A percentile compares a stretch with the other conserved stretches of the same genome.
phyloP scores from a whole-genome alignment of 805 yeast genomes.

The Yueomyces sinensis region DNA sequence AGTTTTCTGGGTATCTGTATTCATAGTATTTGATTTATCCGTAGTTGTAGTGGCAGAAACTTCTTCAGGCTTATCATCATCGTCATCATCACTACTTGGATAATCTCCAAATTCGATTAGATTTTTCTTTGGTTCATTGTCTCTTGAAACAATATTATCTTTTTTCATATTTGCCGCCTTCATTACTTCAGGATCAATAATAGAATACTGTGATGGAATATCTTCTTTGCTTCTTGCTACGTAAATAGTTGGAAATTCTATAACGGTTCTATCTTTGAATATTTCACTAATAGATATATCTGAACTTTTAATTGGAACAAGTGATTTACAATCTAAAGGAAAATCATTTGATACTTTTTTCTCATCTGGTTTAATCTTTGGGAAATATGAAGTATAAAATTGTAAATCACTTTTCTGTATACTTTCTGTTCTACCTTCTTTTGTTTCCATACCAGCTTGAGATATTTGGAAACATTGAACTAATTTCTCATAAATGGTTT shows the following conservation, averaged over 20 bases:
- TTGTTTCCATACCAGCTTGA: slow-evolving; percentile 1
- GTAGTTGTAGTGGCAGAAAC: not conserved
- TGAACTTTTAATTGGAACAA: slow-evolving; percentile 26
- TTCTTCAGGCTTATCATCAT: slow-evolving; percentile 5
- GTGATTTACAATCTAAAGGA: slow-evolving; percentile 22
- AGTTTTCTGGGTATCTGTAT: not conserved
- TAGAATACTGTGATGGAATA: slow-evolving; percentile 18
- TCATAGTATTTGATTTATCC: not conserved
- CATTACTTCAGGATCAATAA: slow-evolving; percentile 14
- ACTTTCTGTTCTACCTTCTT: slow-evolving; percentile 7
- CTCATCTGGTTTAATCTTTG: slow-evolving; percentile 7
- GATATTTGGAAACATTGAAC: slow-evolving; percentile 8
- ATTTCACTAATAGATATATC: slow-evolving; percentile 31
- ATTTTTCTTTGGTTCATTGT: slow-evolving; percentile 1
- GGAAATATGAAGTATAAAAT: slow-evolving; percentile 20
- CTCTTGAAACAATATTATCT: not conserved
- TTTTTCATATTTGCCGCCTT: slow-evolving; percentile 4
- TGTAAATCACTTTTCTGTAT: slow-evolving; percentile 8
- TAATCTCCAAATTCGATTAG: slow-evolving; percentile 1
- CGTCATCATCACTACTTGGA: slow-evolving; percentile 2
- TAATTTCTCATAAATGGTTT: slow-evolving; percentile 17
- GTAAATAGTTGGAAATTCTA: slow-evolving; percentile 67
- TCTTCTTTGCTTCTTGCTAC: slow-evolving; percentile 22
- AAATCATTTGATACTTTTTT: slow-evolving; percentile 6
- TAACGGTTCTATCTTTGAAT: slow-evolving; percentile 43